Base-by-base conservation (phyloP, 176 grass and related monocot genomes). In the Saccharum spontaneum region DNA sequence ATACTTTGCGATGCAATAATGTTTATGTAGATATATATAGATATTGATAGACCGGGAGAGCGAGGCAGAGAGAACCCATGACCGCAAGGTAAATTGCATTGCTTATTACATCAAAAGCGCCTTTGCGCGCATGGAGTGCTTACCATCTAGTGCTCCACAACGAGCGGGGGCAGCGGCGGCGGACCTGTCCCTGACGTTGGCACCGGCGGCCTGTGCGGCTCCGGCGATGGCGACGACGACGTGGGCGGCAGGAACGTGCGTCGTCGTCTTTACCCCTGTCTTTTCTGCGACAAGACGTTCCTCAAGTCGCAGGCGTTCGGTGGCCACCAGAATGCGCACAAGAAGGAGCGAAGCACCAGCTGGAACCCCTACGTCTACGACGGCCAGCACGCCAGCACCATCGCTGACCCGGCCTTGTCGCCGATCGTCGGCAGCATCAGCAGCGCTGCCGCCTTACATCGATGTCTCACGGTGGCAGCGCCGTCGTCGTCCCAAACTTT, bases 231-330 rank as follows among this genome's bases (percentile, higher is more conserved):
- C 46, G 1, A 14, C 13, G 66, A 14, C 13, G 66, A 20, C 28
- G 26, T 22, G 7, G 46, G 31, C 30, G 70, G 82, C 34, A 78
- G 71, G 73, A 86, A 86, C 17, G 81, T 87, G 23, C 85, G 89
- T 10, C 55, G 20, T 76, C 78, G 13, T 91, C 22, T 23, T 60
- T 60, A 89, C 83, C 75, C 80, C 1, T 94, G 92, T 71, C 92
- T 94, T 45, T 94, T 94, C 81, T 94, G 92, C 89, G 80, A 91
- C 89, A 94, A 82, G 86, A 89, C 80, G 55, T 94, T 94, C 79
- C 38, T 81, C 71, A 91, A 94, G 66, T 94, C 89, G 46, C 92
- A 94, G 74, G 92, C 92, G 44, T 83, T 94, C 18, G 89, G 92
- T 2, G 92, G 89, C 38, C 92, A 91, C 80, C 92, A 94, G 73